phyloP scores from a whole-genome alignment of 768 basidiomycete genomes.

The Zangia roseola region DNA sequence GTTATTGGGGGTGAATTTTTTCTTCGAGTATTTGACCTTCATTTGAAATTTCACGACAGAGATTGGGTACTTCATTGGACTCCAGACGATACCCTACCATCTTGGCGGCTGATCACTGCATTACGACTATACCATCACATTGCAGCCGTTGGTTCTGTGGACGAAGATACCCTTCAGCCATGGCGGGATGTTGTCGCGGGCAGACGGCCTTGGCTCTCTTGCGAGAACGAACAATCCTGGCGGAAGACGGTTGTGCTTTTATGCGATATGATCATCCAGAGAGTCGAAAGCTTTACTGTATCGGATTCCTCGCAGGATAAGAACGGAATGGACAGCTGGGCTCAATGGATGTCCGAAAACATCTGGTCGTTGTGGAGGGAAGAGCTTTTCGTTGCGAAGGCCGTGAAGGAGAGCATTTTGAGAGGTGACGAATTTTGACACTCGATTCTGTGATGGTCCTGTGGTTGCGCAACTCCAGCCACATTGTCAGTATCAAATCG shows the following conservation, averaged over 20 bases:
- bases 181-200: slow-evolving; percentile 60
- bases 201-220: slow-evolving; percentile 43
- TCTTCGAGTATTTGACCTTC: background rate
- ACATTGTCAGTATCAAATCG: no score
- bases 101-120: slow-evolving; percentile 73
- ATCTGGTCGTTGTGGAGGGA: slow-evolving; percentile 62
- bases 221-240: slow-evolving; percentile 51
- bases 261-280: slow-evolving; percentile 38
- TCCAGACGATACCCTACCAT: slow-evolving; percentile 67
- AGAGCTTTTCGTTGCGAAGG: slow-evolving; percentile 50
- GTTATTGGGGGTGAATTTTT: slow-evolving; percentile 78
- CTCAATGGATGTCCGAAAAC: slow-evolving; percentile 34
- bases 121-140: slow-evolving; percentile 63
- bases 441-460: background rate
- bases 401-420: slow-evolving; percentile 45
- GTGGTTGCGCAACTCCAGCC: no score
- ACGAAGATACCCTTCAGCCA: slow-evolving; percentile 34
- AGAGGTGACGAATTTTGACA: slow-evolving; percentile 48
- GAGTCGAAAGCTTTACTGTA: slow-evolving; percentile 29
- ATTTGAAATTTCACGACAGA: slow-evolving; percentile 37
- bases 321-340: slow-evolving; percentile 24
- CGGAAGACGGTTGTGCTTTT: slow-evolving; percentile 37
- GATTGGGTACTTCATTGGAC: slow-evolving; percentile 75
- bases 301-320: background rate
- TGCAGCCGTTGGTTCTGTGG: slow-evolving; percentile 24